Evolutionary conservation across 352 stramenopile species (phyloP), one percentile per base, ranked within the genome.

Genomic region (Phytophthora cryptogea): DNA sequence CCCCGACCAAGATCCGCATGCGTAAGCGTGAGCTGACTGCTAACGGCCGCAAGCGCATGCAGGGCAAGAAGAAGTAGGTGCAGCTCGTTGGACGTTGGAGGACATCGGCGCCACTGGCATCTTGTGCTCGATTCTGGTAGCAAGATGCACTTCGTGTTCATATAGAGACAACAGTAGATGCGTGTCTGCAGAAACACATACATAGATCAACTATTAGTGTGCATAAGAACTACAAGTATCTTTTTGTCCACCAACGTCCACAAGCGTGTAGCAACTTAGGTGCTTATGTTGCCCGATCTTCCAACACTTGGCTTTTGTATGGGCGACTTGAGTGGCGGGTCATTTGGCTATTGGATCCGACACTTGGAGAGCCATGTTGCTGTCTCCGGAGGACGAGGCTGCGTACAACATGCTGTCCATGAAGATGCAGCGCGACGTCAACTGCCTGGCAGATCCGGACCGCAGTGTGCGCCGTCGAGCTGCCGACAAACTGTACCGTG

Each of bases 1-100:
- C 97, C 37, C 97, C 97, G 14, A 73, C 72, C 23, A 95, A 81
- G 64, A 97, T 99, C 42, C 88, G 97, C 53, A 93, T 99, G 69
- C 68, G 81, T 31, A 92, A 92, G 66, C 83, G 83, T 23, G 80
- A 90, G 61, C 60, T 92, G 46, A 76, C 70, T 2, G 68, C 83
- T 35, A 90, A 75, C 47, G 79, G 66, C 42, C 83, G 83, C 70
- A 86, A 86, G 68, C 78, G 78, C 31, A 42, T 57, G 33, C 51
- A 68, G 40, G 54, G 56, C 30, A 78, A 78, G 58, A 88, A 88
- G 68, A 88, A 90, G 58, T 88, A 23, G 20, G 20, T 23, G 20
- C 20, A 23, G 20, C 20, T 3, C 20, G 20, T 23, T 23, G 20
- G 20, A 23, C 20, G 20, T 23, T 23, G 20, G 20, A 3, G 20